Evolutionary conservation across 169 alveolate species (phyloP).

Genomic region (Pseudocohnilembus persalinus): DNA sequence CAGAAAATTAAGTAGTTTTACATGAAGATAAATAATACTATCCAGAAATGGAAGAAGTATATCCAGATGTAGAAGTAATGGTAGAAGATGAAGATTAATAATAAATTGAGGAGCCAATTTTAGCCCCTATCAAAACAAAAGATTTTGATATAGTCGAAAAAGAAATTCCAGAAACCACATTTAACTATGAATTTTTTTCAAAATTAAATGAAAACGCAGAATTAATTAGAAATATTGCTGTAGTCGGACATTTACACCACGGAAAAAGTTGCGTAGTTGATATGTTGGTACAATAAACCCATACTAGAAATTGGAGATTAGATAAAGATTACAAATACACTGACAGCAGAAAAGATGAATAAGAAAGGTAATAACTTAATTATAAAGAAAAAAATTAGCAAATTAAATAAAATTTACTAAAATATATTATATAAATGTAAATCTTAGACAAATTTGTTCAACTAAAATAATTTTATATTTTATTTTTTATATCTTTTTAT

Average conservation of each 20-base stretch:
- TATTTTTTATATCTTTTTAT: no score
- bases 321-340: conserved; percentile 83
- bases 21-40: conserved; percentile 95
- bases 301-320: conserved; percentile 77
- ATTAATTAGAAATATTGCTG: conserved; percentile 93
- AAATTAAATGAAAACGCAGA: conserved; percentile 92
- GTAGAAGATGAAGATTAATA: conserved; percentile 98
- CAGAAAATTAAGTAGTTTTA: conserved; percentile 67
- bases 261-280: conserved; percentile 98
- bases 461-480: no score
- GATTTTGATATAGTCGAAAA: conserved; percentile 87
- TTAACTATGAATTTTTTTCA: conserved; percentile 91
- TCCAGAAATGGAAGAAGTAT: conserved; percentile 93
- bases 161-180: conserved; percentile 87
- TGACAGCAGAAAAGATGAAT: conserved; percentile 98
- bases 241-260: conserved; percentile 97
- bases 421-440: no score
- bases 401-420: no score
- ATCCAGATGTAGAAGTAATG: conserved; percentile 91
- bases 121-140: conserved; percentile 92
- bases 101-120: conserved; percentile 97
- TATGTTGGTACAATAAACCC: conserved; percentile 94
- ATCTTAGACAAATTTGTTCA: no score
- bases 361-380: conserved; percentile 81
- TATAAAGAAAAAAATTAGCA: no score